Evolutionary conservation across 768 basidiomycete species (phyloP), one percentile per base, ranked within the genome.

Genomic region (Termitomyces sp.): DNA sequence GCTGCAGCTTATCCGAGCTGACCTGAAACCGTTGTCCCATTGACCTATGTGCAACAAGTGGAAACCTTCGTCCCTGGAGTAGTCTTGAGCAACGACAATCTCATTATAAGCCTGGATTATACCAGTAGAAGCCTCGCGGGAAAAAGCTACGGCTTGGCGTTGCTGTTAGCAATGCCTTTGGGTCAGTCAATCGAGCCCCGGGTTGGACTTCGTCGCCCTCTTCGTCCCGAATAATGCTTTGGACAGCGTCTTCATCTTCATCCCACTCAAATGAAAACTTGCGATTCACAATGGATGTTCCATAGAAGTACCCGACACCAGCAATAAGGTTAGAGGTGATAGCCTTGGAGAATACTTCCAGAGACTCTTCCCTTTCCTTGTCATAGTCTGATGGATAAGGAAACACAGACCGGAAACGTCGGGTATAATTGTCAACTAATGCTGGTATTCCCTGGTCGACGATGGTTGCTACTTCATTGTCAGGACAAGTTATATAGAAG

Each of bases 81-180:
- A 20, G 32, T 35, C n/a, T 46, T 46, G 30, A 46, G 55, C 20
- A 32, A 43, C 6, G 2, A n/a, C 7, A 7, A n/a, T 54, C 5
- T 43, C n/a, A 20, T 20, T 7, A 43, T 56, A 35, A 28, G 46
- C 23, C 0, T 23, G 9, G 50, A n/a, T 2, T 49, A 40, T 71
- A 91, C 91, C 95, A 98, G 72, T 98, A 98, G 74, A 98, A 98
- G 18, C 95, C 95, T 70, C 95, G 80, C 0, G 95, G 95, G 79
- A 98, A 98, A 78, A 98, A 98, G 64, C 93, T 94, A 38, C 96
- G 82, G 68, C 94, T 96, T 4, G 95, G 95, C 0, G 96, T 98
- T 1, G 93, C 95, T 8, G 95, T 96, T 63, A 97, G 73, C 20
- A 98, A 74, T 20, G 85, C 83, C 59, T 78, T 85, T 7, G 91